Evolutionary conservation across 306 rosid species (phyloP).

Genomic region (Quercus gilva): DNA sequence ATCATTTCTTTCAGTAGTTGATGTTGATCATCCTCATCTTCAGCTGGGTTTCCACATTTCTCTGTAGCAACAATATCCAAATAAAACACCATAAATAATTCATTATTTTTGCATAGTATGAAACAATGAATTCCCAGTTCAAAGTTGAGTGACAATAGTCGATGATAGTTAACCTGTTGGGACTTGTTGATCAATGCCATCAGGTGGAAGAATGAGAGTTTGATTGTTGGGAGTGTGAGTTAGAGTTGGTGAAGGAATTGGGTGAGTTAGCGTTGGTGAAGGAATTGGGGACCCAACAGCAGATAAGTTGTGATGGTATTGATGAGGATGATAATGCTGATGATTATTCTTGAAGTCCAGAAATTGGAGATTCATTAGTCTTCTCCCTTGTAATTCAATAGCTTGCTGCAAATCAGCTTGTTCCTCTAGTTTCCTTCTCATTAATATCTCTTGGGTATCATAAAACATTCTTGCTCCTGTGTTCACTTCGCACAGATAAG

Average conservation of each 20-base stretch:
- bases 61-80: constrained; percentile 40
- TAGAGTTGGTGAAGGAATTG: constrained; percentile 44
- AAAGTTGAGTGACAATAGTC: not conserved
- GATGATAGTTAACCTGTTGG: constrained; percentile 46
- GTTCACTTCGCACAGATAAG: not conserved
- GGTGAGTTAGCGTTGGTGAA: constrained; percentile 48
- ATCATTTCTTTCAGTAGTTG: constrained; percentile 42
- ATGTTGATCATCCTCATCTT: constrained; percentile 28
- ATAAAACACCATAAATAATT: constrained; percentile 3
- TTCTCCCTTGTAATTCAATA: constrained; percentile 77
- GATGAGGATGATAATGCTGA: constrained; percentile 39
- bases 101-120: not conserved
- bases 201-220: constrained; percentile 41
- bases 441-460: constrained; percentile 56
- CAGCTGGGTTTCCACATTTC: constrained; percentile 22
- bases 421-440: constrained; percentile 77
- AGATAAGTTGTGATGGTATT: constrained; percentile 60
- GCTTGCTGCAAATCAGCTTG: constrained; percentile 86
- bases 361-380: constrained; percentile 81
- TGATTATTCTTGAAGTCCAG: constrained; percentile 70
- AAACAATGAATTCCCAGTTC: not conserved
- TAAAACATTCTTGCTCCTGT: constrained; percentile 71
- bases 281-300: constrained; percentile 56
- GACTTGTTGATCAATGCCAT: constrained; percentile 50
- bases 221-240: constrained; percentile 43